A percentile compares a stretch with the other conserved stretches of the same genome.
Conservation (phyloP, 495 filamentous ascomycete species). For the Trypethelium eluteriae region DNA sequence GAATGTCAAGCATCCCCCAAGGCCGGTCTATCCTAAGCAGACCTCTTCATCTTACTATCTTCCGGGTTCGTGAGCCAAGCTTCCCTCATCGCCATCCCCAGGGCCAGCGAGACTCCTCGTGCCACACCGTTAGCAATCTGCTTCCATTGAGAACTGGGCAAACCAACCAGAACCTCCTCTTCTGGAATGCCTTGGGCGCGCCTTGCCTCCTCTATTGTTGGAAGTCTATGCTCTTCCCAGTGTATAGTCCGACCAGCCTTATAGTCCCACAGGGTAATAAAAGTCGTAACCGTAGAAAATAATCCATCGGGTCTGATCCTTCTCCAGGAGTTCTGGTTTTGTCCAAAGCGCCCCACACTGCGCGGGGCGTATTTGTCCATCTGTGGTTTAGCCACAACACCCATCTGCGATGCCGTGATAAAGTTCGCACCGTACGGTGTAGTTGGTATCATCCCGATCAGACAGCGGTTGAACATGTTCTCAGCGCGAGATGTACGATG, state of each 20-base stretch:
- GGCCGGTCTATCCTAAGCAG: neutral
- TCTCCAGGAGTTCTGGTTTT: slow-evolving; percentile 38
- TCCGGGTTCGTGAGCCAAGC: slow-evolving; percentile 41
- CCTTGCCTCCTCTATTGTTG: slow-evolving; percentile 55
- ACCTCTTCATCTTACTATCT: neutral
- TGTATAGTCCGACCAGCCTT: slow-evolving; percentile 47
- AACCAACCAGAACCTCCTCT: slow-evolving; percentile 57
- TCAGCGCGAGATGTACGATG: slow-evolving; percentile 42
- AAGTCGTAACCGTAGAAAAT: slow-evolving; percentile 52
- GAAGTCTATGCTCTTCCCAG: slow-evolving; percentile 49
- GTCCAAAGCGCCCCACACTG: slow-evolving; percentile 16
- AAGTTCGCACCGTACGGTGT: slow-evolving; percentile 24
- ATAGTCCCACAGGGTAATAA: slow-evolving; percentile 39
- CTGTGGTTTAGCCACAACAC: slow-evolving; percentile 30
- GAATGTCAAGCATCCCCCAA: too few species aligned
- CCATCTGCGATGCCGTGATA: slow-evolving; percentile 31
- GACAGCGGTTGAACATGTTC: slow-evolving; percentile 19
- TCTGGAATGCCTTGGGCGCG: slow-evolving; percentile 62
- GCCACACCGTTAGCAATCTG: slow-evolving; percentile 67
- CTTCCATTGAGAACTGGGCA: slow-evolving; percentile 44
- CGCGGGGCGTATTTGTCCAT: slow-evolving; percentile 26
- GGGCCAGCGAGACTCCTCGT: slow-evolving; percentile 52
- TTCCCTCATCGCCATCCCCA: slow-evolving; percentile 54
- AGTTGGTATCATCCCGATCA: slow-evolving; percentile 38
- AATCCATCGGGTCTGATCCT: slow-evolving; percentile 46